Evolutionary conservation across 164 flowering plant genomes (phyloP), one percentile per base, ranked within the genome.

Genomic region (Warburgia ugandensis): DNA sequence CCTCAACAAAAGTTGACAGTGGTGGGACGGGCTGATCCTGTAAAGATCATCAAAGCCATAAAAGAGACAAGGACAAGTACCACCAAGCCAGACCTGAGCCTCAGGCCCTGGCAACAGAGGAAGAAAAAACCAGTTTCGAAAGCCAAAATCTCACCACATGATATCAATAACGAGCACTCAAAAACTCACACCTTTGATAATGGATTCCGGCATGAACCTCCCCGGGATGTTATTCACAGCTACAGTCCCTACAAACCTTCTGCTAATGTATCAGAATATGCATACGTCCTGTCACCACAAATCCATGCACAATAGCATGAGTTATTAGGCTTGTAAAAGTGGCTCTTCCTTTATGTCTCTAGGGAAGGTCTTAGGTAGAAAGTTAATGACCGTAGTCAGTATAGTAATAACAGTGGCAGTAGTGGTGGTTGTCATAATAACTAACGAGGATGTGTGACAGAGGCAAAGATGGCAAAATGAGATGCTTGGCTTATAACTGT

Each of bases 21-120:
- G 10, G 61, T 85, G 0, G 96, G 96, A 41, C 79, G 84, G 90
- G 90, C 83, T 3, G 96, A 91, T 45, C 96, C 86, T 10, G 86
- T 83, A 40, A 78, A 62, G 51, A 77, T 91, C 46, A 51, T 87
- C 45, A 84, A 78, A 59, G 96, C 98, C 40, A 81, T 91, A 25
- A 83, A 71, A 69, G 85, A 83, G 62, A 77, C 84, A 11, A 83
- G 89, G 63, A 91, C 84, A 69, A 63, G 35, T 32, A 94, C 94
- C 58, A 77, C 84, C 40, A 79, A 57, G 60, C 63, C 43, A 13
- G 68, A 5, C 27, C 56, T 2, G 72, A 47, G 44, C 68, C 76
- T 6, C 16, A 71, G 39, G 77, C 77, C 47, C 65, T 78, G 41
- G 59, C 68, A 41, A 74, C 75, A 1, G 73, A 65, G 14, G 74